These are phyloP conservation scores for Trichoderma brevicompactum DNA, from an alignment of 2,329 filamentous ascomycete genomes.

Conservation along the genomic window DNA sequence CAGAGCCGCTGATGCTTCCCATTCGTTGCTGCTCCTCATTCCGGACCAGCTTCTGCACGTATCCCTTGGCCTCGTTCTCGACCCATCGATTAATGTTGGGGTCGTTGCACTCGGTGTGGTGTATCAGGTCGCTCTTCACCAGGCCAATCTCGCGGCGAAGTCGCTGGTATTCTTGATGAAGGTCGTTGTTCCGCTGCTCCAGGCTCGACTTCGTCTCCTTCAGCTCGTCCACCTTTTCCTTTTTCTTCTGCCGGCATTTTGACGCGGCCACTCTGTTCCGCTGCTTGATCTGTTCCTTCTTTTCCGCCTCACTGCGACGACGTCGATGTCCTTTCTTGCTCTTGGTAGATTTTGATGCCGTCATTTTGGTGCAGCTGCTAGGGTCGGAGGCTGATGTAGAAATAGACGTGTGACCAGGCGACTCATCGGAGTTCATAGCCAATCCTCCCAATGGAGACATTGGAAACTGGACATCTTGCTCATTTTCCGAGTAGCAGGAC, in stretches of 20 bases:
- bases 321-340: not conserved
- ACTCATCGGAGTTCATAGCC: too few relatives aligned
- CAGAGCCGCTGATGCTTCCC: not conserved
- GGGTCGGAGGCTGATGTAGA: too few relatives aligned
- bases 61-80: conserved; percentile 54
- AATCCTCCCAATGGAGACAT: too few relatives aligned
- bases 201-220: conserved; percentile 51
- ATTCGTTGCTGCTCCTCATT: not conserved
- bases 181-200: conserved; percentile 49
- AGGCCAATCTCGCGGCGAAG: conserved; percentile 51
- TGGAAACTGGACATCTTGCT: too few relatives aligned
- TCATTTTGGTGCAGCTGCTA: too few relatives aligned
- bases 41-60: conserved; percentile 42
- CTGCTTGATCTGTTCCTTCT: conserved; percentile 40
- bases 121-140: conserved; percentile 57
- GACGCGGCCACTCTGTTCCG: conserved; percentile 73
- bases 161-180: conserved; percentile 50
- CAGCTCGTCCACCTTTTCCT: conserved; percentile 55
- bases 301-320: not conserved
- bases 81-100: conserved; percentile 60
- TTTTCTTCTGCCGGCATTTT: conserved; percentile 73
- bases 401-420: too few relatives aligned
- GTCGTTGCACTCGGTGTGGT: conserved; percentile 58
- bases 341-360: too few relatives aligned
- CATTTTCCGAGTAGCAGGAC: too few relatives aligned